Base-by-base conservation (phyloP, 2,329 filamentous ascomycete species). In the Epichloe gansuensis region DNA sequence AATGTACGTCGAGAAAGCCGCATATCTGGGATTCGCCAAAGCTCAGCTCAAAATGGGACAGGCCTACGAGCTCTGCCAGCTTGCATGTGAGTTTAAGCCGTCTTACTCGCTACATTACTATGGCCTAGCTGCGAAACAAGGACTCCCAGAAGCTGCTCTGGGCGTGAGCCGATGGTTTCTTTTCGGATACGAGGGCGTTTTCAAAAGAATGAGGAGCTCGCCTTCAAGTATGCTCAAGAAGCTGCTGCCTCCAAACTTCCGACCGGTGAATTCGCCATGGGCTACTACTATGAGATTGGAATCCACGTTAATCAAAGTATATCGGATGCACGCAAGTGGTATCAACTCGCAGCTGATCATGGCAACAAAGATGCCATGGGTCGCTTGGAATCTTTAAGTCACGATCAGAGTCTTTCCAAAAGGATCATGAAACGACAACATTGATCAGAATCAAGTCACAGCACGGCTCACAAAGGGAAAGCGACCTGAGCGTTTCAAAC, bases 151-250 rank as follows among this genome's bases (percentile, higher is more conserved):
- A 66, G 93, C 91, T 0, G 90, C 95, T 55, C 86, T 98, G 70
- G 90, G 91, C 31, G 90, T 98, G 56, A 97, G 91, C 69, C 93
- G 95, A 69, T 98, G 93, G 93, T 98, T 97, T 65, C 76, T 98
- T 31, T 97, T 95, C 63, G 93, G 93, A 3, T 91, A 93, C 58
- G 91, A 97, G 59, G 86, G 85, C 23, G 77, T 94, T 6, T 96
- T 98, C 64, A 81, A 88, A 97, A 97, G 76, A 97, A 96, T 62
- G 93, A 98, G 69, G 86, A 91, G 65, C 73, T 97, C 48, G 91
- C 93, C 6, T 98, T 88, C 69, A 85, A 82, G 50, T 97, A 95
- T 64, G 93, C 93, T 1, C 82, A 91, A 61, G 81, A 91, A 59
- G 93, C 93, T 11, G 91, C 93, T 8, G 75, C 81, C 49, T 80